Evolutionary conservation across 2,329 filamentous ascomycete genomes (phyloP).

Genomic region (Penicillium concentricum): DNA sequence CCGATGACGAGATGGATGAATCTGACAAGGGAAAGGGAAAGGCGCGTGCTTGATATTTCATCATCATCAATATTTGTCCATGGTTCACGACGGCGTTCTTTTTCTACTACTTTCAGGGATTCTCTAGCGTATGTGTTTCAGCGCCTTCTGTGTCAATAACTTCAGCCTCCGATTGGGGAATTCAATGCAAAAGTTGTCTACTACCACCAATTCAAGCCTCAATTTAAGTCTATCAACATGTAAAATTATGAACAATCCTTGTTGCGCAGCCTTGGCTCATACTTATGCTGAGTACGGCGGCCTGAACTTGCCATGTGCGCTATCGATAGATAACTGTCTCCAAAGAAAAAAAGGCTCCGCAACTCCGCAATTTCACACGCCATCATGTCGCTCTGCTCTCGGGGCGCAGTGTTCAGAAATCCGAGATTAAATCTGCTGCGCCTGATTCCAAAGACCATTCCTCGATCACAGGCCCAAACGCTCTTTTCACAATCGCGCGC

Average conservation of each 20-base stretch:
- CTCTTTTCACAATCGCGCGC: neutral
- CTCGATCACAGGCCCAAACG: neutral
- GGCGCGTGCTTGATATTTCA: constrained; percentile 27
- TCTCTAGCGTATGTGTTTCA: constrained; percentile 8
- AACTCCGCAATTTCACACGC: constrained; percentile 14
- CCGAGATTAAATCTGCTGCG: constrained; percentile 9
- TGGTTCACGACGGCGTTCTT: constrained; percentile 23
- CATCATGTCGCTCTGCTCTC: constrained; percentile 31
- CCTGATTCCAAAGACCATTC: neutral
- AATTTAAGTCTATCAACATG: neutral
- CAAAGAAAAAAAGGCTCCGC: constrained; percentile 22
- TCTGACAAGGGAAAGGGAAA: constrained; percentile 39
- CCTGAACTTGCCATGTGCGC: constrained; percentile 17
- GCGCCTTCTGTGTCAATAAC: constrained; percentile 12
- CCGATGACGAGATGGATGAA: constrained; percentile 32
- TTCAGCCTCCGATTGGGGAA: neutral
- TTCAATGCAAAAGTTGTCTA: neutral
- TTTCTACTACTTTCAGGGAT: constrained; percentile 3
- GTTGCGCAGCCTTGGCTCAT: neutral
- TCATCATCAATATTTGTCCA: constrained; percentile 1
- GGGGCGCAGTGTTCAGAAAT: constrained; percentile 23
- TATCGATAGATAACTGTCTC: constrained; percentile 24
- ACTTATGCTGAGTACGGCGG: constrained; percentile 13
- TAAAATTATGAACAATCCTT: neutral
- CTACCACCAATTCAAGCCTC: neutral